Evolutionary conservation across 306 rosid species (phyloP), one percentile per base, ranked within the genome.

Genomic region (Vachellia pachyceras): DNA sequence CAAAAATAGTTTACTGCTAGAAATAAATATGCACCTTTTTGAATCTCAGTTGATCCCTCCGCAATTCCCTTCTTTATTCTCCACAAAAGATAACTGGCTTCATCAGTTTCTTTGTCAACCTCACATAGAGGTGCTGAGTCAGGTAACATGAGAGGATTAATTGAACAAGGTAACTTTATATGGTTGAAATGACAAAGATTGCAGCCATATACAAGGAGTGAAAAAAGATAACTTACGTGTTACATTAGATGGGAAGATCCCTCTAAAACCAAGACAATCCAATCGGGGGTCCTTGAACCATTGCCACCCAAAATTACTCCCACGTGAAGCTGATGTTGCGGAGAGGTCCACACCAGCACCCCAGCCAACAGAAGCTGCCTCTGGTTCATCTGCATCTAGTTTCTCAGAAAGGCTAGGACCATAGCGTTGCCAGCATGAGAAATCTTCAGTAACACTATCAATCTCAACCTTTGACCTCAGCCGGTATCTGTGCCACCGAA

Each of bases 381-480:
- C 97, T 25, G 97, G 97, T 74, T 93, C 99, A 80, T 88, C 95
- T 12, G 18, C 83, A 54, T 88, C 44, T 41, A 83, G 72, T 42
- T 79, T 86, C 75, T 77, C 79, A 22, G 84, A 73, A 75, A 88
- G 82, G 45, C 86, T 82, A 80, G 79, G 76, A 79, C 95, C 94
- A 82, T 80, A 95, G 29, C 90, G 86, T 86, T 95, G 99, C 99
- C 99, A 95, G 84, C 99, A 95, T 40, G 86, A 84, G 83, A 89
- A 93, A 20, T 90, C 91, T 25, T 78, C 79, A 22, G 90, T 82
- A 61, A 93, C 86, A 85, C 90, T 84, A 69, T 95, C 98, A 86
- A 93, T 95, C 82, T 93, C 97, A 85, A 95, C 98, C 94, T 95
- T 93, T 40, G 99, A 86, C 90, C 99, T 93, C 89, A 95, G 72